These are phyloP conservation scores for Sesbania bispinosa DNA, from an alignment of 306 rosid species.

Conservation along the genomic window DNA sequence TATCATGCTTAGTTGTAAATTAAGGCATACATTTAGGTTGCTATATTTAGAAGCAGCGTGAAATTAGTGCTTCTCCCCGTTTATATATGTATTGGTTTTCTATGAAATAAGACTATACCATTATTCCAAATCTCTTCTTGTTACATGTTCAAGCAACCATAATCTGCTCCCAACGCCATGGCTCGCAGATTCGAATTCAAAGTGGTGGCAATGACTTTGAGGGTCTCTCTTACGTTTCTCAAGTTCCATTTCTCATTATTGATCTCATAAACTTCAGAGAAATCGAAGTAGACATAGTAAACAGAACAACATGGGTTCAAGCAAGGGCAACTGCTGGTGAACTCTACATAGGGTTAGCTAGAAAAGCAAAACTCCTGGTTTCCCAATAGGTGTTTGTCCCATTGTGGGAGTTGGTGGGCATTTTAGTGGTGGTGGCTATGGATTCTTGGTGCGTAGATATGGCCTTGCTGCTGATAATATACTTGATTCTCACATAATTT, in stretches of 20 bases:
- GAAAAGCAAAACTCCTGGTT: slow-evolving; percentile 22
- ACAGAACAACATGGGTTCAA: slow-evolving; percentile 33
- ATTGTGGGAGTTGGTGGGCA: slow-evolving; percentile 70
- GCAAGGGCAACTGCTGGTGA: slow-evolving; percentile 31
- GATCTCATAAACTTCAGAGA: slow-evolving; percentile 55
- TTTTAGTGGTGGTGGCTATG: slow-evolving; percentile 70
- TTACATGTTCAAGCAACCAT: slow-evolving; percentile 49
- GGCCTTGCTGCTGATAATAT: slow-evolving; percentile 62
- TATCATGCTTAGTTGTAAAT: too few species aligned
- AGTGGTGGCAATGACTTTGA: slow-evolving; percentile 63
- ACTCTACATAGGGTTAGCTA: slow-evolving; percentile 17
- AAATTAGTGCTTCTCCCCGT: too few species aligned
- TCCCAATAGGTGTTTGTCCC: slow-evolving; percentile 65
- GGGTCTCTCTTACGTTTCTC: slow-evolving; percentile 1
- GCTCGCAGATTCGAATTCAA: slow-evolving; percentile 46
- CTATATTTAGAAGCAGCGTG: too few species aligned
- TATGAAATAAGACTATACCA: too few species aligned
- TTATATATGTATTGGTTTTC: too few species aligned
- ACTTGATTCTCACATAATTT: slow-evolving; percentile 53
- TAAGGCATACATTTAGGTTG: too few species aligned
- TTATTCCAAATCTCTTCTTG: too few species aligned
- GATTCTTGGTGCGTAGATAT: slow-evolving; percentile 51
- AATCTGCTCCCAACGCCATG: slow-evolving; percentile 44
- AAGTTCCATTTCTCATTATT: slow-evolving; percentile 43
- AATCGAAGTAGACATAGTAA: slow-evolving; percentile 31